Percentiles rank a stretch among this genome's conserved stretches.
Conservation (phyloP, 345 rosid species). For the Corymbia maculata region DNA sequence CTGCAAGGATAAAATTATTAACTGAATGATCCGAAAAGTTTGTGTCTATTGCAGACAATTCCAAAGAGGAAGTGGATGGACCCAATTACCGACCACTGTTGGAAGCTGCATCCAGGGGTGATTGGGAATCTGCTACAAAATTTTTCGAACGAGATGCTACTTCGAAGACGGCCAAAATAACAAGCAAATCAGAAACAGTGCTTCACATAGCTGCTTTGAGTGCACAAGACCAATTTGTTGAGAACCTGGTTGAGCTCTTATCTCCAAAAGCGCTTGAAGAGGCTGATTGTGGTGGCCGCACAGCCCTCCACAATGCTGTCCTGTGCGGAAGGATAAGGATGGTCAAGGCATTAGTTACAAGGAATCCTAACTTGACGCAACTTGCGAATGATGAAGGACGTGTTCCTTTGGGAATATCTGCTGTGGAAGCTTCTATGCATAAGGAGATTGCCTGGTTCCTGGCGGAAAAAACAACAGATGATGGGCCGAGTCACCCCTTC, state of each 20-base stretch:
- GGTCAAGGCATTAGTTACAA: not conserved
- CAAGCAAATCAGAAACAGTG: too few species aligned
- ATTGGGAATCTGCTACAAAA: too few species aligned
- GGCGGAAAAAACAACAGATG: not conserved
- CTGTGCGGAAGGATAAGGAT: not conserved
- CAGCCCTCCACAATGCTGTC: too few species aligned
- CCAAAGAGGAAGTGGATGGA: accelerated
- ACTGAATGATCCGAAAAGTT: too few species aligned
- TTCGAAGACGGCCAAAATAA: too few species aligned
- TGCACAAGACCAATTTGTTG: accelerated
- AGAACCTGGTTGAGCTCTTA: too few species aligned
- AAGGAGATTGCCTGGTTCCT: not conserved
- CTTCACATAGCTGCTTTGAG: too few species aligned
- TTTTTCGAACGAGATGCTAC: too few species aligned
- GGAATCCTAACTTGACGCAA: not conserved
- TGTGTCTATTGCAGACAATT: too few species aligned
- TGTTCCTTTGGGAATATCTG: not conserved
- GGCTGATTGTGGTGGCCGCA: not conserved
- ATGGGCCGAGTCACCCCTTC: not conserved
- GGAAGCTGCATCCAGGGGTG: too few species aligned
- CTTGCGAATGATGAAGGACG: not conserved
- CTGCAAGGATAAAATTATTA: too few species aligned
- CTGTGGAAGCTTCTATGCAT: not conserved
- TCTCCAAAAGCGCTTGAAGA: not conserved
- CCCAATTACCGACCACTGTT: accelerated